Evolutionary conservation across 768 basidiomycete species (phyloP), one percentile per base, ranked within the genome.

Genomic region (Lyophyllum semitale): DNA sequence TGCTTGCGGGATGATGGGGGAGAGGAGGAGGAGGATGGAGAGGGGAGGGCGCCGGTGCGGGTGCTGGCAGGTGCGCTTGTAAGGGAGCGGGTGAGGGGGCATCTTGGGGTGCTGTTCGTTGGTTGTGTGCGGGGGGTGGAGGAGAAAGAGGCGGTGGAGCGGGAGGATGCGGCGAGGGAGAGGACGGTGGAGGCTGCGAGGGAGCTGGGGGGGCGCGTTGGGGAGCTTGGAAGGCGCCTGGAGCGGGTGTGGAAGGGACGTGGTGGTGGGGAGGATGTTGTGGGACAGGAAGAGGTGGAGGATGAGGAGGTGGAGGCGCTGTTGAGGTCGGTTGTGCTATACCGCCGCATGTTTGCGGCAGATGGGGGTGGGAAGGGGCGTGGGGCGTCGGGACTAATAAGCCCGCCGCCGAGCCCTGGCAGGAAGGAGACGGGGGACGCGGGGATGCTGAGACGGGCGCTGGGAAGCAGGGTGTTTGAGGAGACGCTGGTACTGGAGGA

Each of bases 161-260:
- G 58, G n/a, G 63, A 66, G 33, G 46, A 68, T 46, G 61, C 67
- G 27, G 78, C 78, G 58, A 75, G 79, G 67, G 67, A 70, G 49
- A 71, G 68, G 29, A 84, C 84, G 0, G 67, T 90, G 35, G 80
- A 81, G 7, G 82, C 83, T 23, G 85, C 87, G 20, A 77, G 76
- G 43, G 82, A 84, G 51, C 78, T 92, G 6, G 87, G 88, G 2
- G 89, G 88, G 1, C 63, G 67, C 11, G 77, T 83, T 0, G 78
- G 77, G 3, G 70, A 77, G 50, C 72, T 91, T 15, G 87, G 81
- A 0, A 73, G 77, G 59, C 63, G 71, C 6, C 73, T 91, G 26
- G 87, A 88, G 67, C 74, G 79, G 46, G 75, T 84, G 51, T 84
- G 84, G 79, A 77, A 75, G 59, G 67, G 69, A 26, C 48, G 48